phyloP scores from a whole-genome alignment of 768 basidiomycete species.

The Boletus bicolor region DNA sequence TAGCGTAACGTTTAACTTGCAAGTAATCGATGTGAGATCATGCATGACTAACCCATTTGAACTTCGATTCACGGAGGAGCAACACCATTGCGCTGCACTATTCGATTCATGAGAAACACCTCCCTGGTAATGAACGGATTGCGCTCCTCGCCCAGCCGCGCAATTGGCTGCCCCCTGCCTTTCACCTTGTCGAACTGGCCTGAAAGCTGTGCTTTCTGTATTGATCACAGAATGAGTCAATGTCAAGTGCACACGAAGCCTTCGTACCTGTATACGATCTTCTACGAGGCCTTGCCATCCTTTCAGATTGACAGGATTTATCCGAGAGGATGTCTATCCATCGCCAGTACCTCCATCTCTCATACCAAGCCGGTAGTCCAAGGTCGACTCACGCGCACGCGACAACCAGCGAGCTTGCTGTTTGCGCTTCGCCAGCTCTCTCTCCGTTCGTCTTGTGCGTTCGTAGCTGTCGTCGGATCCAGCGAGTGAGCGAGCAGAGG shows the following conservation, averaged over 20 bases:
- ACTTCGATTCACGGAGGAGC: constrained; percentile 85
- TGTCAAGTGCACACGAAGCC: not conserved
- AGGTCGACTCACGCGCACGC: constrained; percentile 63
- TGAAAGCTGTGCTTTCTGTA: constrained; percentile 59
- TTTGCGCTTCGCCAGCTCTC: constrained; percentile 49
- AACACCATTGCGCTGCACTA: constrained; percentile 78
- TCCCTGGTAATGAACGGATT: constrained; percentile 71
- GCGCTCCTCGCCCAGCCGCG: constrained; percentile 40
- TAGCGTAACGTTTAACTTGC: not conserved
- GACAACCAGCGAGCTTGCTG: constrained; percentile 55
- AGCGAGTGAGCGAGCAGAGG: constrained; percentile 14
- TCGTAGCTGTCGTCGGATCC: constrained; percentile 33
- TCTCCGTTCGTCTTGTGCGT: constrained; percentile 40
- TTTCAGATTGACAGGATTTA: constrained; percentile 62
- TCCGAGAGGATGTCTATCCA: constrained; percentile 21
- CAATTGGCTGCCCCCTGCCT: constrained; percentile 59
- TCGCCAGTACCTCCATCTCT: constrained; percentile 21
- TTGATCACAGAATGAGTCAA: not conserved
- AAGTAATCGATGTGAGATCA: not conserved
- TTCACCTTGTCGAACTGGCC: constrained; percentile 72
- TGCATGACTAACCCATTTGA: constrained; percentile 53
- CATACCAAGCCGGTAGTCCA: constrained; percentile 74
- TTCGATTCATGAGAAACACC: constrained; percentile 84
- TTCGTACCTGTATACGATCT: constrained; percentile 70
- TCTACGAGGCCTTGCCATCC: constrained; percentile 77